phyloP scores from a whole-genome alignment of 441 rosid species.

The Euphorbia schlechtendalii region DNA sequence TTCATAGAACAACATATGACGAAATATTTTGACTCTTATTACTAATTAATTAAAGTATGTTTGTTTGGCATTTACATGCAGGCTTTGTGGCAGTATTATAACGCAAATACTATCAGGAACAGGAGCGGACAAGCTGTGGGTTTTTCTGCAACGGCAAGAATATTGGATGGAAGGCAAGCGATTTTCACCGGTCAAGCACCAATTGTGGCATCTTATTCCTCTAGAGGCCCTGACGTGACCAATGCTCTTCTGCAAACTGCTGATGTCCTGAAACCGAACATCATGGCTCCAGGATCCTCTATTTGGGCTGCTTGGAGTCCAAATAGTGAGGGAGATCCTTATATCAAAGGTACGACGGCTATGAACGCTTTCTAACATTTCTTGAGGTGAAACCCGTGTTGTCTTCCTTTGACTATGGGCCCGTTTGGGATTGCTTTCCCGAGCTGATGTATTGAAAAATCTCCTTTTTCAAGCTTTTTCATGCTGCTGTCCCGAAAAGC shows the following conservation, averaged over 20 bases:
- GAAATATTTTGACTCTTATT: no score
- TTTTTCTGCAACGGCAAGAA: slow-evolving; percentile 58
- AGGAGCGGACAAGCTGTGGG: slow-evolving; percentile 37
- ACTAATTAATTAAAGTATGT: no score
- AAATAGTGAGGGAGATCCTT: slow-evolving; percentile 52
- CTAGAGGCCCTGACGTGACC: slow-evolving; percentile 92
- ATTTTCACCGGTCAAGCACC: slow-evolving; percentile 61
- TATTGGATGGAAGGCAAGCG: slow-evolving; percentile 74
- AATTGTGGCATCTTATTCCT: slow-evolving; percentile 78
- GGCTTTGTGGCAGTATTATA: slow-evolving; percentile 49
- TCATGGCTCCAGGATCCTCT: slow-evolving; percentile 82
- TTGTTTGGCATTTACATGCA: slow-evolving; percentile 16
- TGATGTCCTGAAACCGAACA: slow-evolving; percentile 72
- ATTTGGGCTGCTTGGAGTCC: slow-evolving; percentile 98
- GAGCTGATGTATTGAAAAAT: no score
- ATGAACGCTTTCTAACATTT: neutral
- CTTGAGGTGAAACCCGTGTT: neutral
- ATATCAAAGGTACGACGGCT: slow-evolving; percentile 32
- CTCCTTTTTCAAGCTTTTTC: no score
- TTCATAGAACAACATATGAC: no score
- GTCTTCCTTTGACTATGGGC: no score
- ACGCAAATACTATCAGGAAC: slow-evolving; percentile 34
- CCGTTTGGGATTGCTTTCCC: no score
- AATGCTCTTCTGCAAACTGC: slow-evolving; percentile 56
- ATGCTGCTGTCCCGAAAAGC: no score